These are phyloP conservation scores for Hypoxylon sp. DNA, from an alignment of 2,329 filamentous ascomycete genomes.

Conservation along the genomic window DNA sequence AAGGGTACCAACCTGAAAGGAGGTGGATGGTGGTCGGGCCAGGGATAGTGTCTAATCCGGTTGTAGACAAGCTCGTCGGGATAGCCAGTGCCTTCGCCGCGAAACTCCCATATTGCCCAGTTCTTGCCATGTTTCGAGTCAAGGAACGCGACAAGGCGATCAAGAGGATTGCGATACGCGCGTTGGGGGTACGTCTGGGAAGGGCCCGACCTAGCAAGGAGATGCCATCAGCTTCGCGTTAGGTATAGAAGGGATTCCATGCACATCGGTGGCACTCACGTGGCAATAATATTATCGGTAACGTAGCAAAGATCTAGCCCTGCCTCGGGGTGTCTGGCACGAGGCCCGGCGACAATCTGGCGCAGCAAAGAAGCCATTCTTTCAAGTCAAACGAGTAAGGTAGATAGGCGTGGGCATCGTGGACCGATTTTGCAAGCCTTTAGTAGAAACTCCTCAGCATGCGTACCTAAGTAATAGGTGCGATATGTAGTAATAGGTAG, in stretches of 20 bases:
- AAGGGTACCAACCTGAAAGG: slow-evolving; percentile 89
- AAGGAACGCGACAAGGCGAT: slow-evolving; percentile 87
- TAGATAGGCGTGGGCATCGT: slow-evolving; percentile 14
- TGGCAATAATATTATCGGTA: slow-evolving; percentile 79
- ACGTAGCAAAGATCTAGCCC: slow-evolving; percentile 96
- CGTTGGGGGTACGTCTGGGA: slow-evolving; percentile 89
- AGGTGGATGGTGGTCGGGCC: slow-evolving; percentile 96
- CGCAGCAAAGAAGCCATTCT: slow-evolving; percentile 81
- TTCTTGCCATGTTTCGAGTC: slow-evolving; percentile 83
- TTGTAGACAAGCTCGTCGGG: slow-evolving; percentile 89
- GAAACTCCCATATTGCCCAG: slow-evolving; percentile 98
- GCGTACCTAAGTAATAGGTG: neutral
- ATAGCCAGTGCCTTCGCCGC: slow-evolving; percentile 95
- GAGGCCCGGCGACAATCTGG: slow-evolving; percentile 90
- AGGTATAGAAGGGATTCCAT: slow-evolving; percentile 6
- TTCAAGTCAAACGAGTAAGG: neutral
- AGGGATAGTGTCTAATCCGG: slow-evolving; percentile 90
- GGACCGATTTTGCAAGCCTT: neutral
- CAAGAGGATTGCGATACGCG: slow-evolving; percentile 93
- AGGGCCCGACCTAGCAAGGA: slow-evolving; percentile 80
- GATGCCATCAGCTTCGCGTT: slow-evolving; percentile 53
- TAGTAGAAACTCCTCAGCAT: neutral
- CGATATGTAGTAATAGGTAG: neutral
- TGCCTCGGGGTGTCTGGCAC: slow-evolving; percentile 85
- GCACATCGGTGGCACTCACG: slow-evolving; percentile 56